phyloP scores from a whole-genome alignment of 192 early-diverging fungal species.

The Cladochytrium replicatum region DNA sequence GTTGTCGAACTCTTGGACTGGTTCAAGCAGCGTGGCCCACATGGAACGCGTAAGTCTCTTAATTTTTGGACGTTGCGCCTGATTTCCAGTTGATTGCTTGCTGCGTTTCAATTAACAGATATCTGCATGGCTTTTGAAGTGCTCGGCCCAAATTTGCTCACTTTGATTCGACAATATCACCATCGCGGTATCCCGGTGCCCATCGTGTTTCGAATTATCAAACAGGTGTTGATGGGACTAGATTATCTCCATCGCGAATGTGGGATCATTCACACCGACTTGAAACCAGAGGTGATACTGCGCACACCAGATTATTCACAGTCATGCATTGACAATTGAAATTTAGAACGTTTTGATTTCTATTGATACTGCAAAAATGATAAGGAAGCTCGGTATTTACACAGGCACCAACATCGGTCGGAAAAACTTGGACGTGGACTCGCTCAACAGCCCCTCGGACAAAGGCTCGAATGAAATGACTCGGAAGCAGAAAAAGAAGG shows the following conservation, averaged over 20 bases:
- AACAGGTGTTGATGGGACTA: conserved; percentile 83
- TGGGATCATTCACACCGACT: conserved; percentile 94
- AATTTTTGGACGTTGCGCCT: background rate
- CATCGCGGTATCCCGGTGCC: conserved; percentile 74
- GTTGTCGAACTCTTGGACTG: conserved; percentile 87
- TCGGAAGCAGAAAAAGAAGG: conserved; percentile 45
- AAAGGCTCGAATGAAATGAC: conserved; percentile 15
- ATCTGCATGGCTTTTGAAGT: conserved; percentile 98
- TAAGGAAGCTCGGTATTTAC: conserved; percentile 43
- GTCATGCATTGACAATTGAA: background rate
- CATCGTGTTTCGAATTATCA: conserved; percentile 82
- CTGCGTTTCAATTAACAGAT: conserved; percentile 30
- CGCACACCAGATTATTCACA: background rate
- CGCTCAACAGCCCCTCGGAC: background rate
- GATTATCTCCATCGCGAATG: conserved; percentile 92
- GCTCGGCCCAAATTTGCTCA: conserved; percentile 87
- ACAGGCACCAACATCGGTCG: conserved; percentile 9
- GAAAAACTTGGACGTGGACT: conserved; percentile 4
- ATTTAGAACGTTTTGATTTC: conserved; percentile 79
- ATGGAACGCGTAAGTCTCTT: conserved; percentile 57
- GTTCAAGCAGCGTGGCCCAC: conserved; percentile 79
- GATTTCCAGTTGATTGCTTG: background rate
- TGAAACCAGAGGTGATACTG: conserved; percentile 74
- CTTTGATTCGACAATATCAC: conserved; percentile 72
- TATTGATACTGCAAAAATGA: conserved; percentile 75